These are phyloP conservation scores for Blastobotrys persicus DNA, from an alignment of 1,139 yeast species.

Conservation along the genomic window DNA sequence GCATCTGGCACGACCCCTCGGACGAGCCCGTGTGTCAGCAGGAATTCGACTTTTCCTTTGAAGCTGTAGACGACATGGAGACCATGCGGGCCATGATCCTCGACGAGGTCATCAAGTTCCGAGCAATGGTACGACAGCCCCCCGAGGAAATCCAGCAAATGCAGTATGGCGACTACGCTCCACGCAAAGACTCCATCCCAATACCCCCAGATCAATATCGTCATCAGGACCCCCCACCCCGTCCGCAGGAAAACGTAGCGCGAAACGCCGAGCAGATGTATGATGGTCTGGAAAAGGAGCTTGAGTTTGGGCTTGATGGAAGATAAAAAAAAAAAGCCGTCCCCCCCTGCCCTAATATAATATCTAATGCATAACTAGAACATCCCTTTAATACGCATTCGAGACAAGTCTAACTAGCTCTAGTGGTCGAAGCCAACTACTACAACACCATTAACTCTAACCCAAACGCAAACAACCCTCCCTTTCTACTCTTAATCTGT, in stretches of 20 bases:
- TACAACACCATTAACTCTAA: no score
- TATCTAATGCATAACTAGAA: not conserved
- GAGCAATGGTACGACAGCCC: conserved; percentile 76
- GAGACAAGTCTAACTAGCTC: no score
- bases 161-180: conserved; percentile 20
- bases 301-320: conserved; percentile 59
- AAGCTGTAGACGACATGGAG: conserved; percentile 77
- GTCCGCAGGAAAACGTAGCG: conserved; percentile 41
- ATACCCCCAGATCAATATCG: conserved; percentile 41
- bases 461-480: no score
- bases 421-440: no score
- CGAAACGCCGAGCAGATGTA: conserved; percentile 23
- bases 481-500: no score
- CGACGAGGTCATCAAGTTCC: conserved; percentile 73
- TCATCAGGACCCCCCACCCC: conserved; percentile 44
- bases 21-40: conserved; percentile 88
- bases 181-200: conserved; percentile 26
- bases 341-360: not conserved
- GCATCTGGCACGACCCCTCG: conserved; percentile 94
- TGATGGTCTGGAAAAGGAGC: conserved; percentile 50
- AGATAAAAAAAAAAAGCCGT: conserved; percentile 14
- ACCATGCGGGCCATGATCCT: conserved; percentile 73
- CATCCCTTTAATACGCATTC: not conserved
- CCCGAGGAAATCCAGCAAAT: conserved; percentile 43
- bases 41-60: conserved; percentile 87